Evolutionary conservation across 768 basidiomycete genomes (phyloP), one percentile per base, ranked within the genome.

Genomic region (Boletales sp.): DNA sequence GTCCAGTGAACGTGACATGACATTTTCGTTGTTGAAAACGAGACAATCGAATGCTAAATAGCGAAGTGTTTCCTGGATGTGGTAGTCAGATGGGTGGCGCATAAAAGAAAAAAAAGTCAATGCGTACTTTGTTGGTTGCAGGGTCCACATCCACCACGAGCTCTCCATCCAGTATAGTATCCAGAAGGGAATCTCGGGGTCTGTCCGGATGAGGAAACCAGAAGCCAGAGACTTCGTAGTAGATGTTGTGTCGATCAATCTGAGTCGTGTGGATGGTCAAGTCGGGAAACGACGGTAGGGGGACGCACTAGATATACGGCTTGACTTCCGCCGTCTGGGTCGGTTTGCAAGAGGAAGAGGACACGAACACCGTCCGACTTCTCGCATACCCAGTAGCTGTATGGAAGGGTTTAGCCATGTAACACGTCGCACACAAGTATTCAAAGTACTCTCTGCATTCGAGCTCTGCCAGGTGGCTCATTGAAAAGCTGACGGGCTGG

Each of bases 361-460:
- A 98, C 90, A 32, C 97, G 83, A 45, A 99, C 66, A 12, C 97
- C 97, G 64, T 98, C 97, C 12, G 92, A 95, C 74, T 98, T 98
- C 74, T 99, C 97, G 72, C 94, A 97, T 38, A 99, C 97, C 95
- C 95, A 99, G 69, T 89, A 99, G 65, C 94, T 97, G 64, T 41
- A 24, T 30, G 41, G 42, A 43, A 47, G 53, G 8, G 18, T 43
- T 69, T 35, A 57, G 56, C 45, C 47, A 36, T 45, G 50, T 15
- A 40, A 40, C 36, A 43, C 9, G 15, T 29, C 17, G 35, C 24
- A 14, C 31, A 40, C 15, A 44, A 46, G 34, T 15, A 27, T 37
- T 17, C 32, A 41, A 50, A 57, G 54, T 67, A 94, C 94, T 98
- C 92, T 73, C 87, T 81, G 15, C 70, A 72, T 69, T 95, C 91